Percentiles rank a stretch among this genome's conserved stretches.
Conservation (phyloP, 2,329 filamentous ascomycete species). For the Alternaria solani region DNA sequence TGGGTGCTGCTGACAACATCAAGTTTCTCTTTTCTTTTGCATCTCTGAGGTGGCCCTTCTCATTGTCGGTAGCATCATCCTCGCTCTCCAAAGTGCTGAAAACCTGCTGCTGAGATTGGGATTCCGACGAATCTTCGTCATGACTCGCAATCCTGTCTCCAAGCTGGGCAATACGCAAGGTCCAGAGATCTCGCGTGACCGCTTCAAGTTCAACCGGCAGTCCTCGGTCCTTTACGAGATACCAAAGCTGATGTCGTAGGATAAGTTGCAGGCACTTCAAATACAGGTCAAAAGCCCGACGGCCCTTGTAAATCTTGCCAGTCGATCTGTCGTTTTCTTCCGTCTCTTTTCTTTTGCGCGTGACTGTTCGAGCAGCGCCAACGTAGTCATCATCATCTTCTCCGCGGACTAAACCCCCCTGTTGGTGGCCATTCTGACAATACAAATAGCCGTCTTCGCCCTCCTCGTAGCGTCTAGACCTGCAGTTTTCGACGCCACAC, state of each 20-base stretch:
- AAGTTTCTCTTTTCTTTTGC: slow-evolving; percentile 47
- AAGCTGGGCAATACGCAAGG: slow-evolving; percentile 71
- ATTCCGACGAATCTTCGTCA: slow-evolving; percentile 40
- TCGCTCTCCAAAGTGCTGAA: slow-evolving; percentile 66
- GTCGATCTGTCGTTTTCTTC: slow-evolving; percentile 56
- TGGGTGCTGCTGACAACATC: slow-evolving; percentile 65
- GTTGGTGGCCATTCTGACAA: slow-evolving; percentile 81
- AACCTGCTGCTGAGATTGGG: slow-evolving; percentile 59
- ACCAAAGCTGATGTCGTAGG: slow-evolving; percentile 80
- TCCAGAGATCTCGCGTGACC: slow-evolving; percentile 85
- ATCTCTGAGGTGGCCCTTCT: slow-evolving; percentile 32
- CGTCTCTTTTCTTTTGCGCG: slow-evolving; percentile 62
- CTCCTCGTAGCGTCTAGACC: slow-evolving; percentile 71
- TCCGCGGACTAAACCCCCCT: slow-evolving; percentile 37
- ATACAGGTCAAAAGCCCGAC: slow-evolving; percentile 77
- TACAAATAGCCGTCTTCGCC: slow-evolving; percentile 79
- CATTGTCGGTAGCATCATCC: slow-evolving; percentile 51
- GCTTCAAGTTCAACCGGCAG: slow-evolving; percentile 78
- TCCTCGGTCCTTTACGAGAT: slow-evolving; percentile 71
- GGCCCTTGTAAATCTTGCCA: slow-evolving; percentile 66
- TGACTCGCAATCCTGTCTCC: slow-evolving; percentile 53
- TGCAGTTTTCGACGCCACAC: slow-evolving; percentile 71
- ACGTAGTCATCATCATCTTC: slow-evolving; percentile 73
- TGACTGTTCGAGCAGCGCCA: slow-evolving; percentile 64
- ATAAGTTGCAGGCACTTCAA: slow-evolving; percentile 86